Conservation (phyloP, 148 eudicot genomes). For the Rhododendron molle region DNA sequence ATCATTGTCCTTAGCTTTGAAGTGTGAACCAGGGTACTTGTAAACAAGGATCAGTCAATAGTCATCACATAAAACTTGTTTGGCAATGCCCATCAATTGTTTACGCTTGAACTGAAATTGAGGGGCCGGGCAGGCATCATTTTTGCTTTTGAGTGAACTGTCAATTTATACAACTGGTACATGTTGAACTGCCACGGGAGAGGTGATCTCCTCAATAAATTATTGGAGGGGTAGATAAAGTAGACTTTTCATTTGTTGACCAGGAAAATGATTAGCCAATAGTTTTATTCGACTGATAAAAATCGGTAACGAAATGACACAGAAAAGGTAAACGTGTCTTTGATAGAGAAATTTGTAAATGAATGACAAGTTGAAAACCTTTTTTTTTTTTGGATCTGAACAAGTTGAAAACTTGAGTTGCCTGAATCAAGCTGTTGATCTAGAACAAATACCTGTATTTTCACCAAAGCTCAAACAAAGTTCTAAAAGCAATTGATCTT, state of each 20-base stretch:
- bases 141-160: background rate
- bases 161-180: background rate
- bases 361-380: background rate
- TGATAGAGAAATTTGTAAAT: background rate
- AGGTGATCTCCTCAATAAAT: background rate
- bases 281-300: background rate
- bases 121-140: background rate
- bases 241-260: background rate
- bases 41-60: background rate
- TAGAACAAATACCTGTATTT: background rate
- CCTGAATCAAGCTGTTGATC: constrained; percentile 1
- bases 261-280: background rate
- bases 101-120: background rate
- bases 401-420: background rate
- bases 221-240: background rate
- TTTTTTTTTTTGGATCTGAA: too few relatives aligned
- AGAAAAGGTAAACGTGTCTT: background rate
- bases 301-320: background rate
- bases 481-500: background rate
- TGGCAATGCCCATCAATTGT: background rate
- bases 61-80: background rate
- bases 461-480: background rate
- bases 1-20: background rate
- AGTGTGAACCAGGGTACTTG: background rate
- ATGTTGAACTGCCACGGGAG: background rate